These are phyloP conservation scores for Diplodia intermedia DNA, from an alignment of 2,329 filamentous ascomycete genomes.

Conservation along the genomic window DNA sequence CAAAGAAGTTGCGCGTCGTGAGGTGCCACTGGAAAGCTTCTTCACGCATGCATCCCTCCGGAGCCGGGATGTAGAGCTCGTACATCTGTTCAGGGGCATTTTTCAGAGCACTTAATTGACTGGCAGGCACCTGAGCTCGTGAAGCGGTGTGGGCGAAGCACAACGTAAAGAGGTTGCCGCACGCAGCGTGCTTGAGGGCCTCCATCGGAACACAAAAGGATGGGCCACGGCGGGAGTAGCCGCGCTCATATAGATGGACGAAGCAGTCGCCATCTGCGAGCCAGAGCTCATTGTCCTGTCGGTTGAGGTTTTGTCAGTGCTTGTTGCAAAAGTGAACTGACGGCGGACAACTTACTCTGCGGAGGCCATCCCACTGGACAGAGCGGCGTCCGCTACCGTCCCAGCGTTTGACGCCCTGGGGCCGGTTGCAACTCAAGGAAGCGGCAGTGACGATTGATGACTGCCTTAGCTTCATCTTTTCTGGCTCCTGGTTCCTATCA, in stretches of 20 bases:
- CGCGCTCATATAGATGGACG: conserved; percentile 71
- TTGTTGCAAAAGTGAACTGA: conserved; percentile 10
- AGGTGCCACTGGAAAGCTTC: conserved; percentile 69
- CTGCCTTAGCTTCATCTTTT: conserved; percentile 23
- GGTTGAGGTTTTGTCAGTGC: not conserved
- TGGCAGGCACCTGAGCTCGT: conserved; percentile 11
- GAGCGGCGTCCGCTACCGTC: conserved; percentile 45
- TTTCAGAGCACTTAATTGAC: conserved; percentile 17
- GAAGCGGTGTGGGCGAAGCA: conserved; percentile 47
- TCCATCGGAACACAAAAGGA: conserved; percentile 71
- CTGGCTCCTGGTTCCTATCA: conserved; percentile 6
- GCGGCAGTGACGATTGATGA: conserved; percentile 21
- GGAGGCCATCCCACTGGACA: conserved; percentile 54
- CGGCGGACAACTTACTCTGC: conserved; percentile 47
- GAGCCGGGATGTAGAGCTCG: conserved; percentile 75
- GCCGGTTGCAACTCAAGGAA: conserved; percentile 23
- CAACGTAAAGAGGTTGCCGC: conserved; percentile 64
- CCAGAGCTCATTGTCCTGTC: conserved; percentile 76
- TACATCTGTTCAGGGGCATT: conserved; percentile 38
- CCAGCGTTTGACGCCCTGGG: conserved; percentile 45
- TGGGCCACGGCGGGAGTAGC: conserved; percentile 69
- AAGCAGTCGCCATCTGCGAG: conserved; percentile 70
- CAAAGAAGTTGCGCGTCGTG: conserved; percentile 76
- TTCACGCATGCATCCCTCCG: conserved; percentile 59
- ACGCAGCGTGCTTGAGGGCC: conserved; percentile 64